These are phyloP conservation scores for Fusarium proliferatum DNA, from an alignment of 2,329 filamentous ascomycete genomes.

Conservation along the genomic window DNA sequence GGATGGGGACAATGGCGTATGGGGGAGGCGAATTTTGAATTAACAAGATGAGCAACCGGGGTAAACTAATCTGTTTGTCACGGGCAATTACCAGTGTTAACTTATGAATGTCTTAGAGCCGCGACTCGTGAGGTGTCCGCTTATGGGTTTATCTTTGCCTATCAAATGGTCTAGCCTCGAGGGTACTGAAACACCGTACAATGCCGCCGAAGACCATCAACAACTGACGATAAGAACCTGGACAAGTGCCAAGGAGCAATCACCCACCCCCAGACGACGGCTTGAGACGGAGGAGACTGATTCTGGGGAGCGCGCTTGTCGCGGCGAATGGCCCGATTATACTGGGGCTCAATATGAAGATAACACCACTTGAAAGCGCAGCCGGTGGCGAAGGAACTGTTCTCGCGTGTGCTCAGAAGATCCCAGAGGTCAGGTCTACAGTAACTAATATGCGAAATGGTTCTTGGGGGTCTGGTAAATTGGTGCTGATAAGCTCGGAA, in stretches of 20 bases:
- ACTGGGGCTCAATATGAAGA: conserved; percentile 28
- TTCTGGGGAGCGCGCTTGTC: conserved; percentile 46
- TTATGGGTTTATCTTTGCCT: conserved; percentile 25
- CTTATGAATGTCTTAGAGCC: conserved; percentile 25
- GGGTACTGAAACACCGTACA: conserved; percentile 14
- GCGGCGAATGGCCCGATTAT: conserved; percentile 40
- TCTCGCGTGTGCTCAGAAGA: conserved; percentile 29
- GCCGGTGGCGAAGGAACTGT: conserved; percentile 4
- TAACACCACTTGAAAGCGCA: conserved; percentile 22
- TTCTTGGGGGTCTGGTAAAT: conserved; percentile 15
- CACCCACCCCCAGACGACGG: conserved; percentile 27
- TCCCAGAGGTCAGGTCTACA: background rate
- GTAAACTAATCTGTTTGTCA: conserved; percentile 18
- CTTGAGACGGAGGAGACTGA: conserved; percentile 27
- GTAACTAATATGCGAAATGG: background rate
- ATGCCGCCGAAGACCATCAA: conserved; percentile 5
- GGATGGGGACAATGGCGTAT: conserved; percentile 34
- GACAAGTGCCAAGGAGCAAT: conserved; percentile 21
- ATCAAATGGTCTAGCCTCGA: conserved; percentile 35
- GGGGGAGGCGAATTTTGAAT: conserved; percentile 34
- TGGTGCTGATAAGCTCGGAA: conserved; percentile 1
- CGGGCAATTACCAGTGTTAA: background rate
- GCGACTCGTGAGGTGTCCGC: conserved; percentile 17
- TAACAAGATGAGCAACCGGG: conserved; percentile 2
- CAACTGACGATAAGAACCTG: conserved; percentile 36